Percentiles rank a stretch among this genome's conserved stretches.
Evolutionary conservation across 768 basidiomycete genomes (phyloP).

Genomic region (Panellus pusillus): DNA sequence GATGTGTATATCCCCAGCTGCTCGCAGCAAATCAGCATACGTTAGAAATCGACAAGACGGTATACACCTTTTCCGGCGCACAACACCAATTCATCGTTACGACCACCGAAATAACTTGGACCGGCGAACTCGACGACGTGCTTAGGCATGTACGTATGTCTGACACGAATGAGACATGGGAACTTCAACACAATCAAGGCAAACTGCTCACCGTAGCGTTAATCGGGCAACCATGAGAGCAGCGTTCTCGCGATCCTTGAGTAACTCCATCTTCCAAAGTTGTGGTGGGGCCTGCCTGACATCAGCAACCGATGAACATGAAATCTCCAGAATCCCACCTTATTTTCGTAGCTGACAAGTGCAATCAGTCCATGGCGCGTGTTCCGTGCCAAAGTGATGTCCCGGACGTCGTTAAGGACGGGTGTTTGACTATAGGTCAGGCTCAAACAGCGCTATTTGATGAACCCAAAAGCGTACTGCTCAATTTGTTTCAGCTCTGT

Average conservation of each 20-base stretch:
- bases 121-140: constrained; percentile 72
- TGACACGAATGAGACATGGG: constrained; percentile 30
- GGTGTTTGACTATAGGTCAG: constrained; percentile 57
- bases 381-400: constrained; percentile 62
- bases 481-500: constrained; percentile 64
- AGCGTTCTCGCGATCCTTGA: constrained; percentile 52
- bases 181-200: not conserved
- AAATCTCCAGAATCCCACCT: constrained; percentile 38
- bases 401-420: constrained; percentile 69
- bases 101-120: constrained; percentile 80
- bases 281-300: constrained; percentile 67
- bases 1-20: constrained; percentile 81
- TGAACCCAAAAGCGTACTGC: constrained; percentile 40
- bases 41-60: not conserved
- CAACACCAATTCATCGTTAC: constrained; percentile 74
- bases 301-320: constrained; percentile 23
- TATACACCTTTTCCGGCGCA: constrained; percentile 71
- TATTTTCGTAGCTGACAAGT: constrained; percentile 72
- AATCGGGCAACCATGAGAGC: constrained; percentile 35
- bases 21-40: not conserved
- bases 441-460: constrained; percentile 8
- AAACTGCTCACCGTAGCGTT: constrained; percentile 35
- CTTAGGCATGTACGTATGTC: constrained; percentile 77
- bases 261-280: constrained; percentile 68
- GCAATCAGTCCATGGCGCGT: constrained; percentile 52